phyloP scores from a whole-genome alignment of 129 eudicot species.

The Oenanthe sinensis region DNA sequence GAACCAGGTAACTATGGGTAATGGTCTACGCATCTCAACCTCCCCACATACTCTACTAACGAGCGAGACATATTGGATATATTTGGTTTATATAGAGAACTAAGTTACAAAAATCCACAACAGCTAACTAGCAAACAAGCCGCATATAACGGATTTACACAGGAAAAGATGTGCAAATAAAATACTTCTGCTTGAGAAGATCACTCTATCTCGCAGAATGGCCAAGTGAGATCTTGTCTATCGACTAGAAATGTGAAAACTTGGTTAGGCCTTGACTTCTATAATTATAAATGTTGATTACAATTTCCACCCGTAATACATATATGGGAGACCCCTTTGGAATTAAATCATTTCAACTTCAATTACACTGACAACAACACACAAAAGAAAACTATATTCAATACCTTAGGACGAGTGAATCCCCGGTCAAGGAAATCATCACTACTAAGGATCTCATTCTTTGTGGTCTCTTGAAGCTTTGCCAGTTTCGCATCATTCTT shows the following conservation, averaged over 20 bases:
- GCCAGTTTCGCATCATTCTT: constrained; percentile 67
- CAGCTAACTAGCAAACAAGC: not conserved
- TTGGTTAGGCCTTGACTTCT: not conserved
- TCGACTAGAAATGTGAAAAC: not conserved
- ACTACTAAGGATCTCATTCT: constrained; percentile 27
- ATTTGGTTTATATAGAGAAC: not conserved
- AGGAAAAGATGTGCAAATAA: not conserved
- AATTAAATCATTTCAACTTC: not conserved
- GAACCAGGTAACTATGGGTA: too few species aligned
- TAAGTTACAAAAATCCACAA: not conserved
- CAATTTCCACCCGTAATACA: not conserved
- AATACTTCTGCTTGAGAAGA: not conserved
- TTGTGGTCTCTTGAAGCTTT: constrained; percentile 37
- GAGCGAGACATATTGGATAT: not conserved
- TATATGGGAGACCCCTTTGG: not conserved
- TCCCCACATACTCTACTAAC: not conserved
- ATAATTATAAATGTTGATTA: not conserved
- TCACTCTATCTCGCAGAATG: not conserved
- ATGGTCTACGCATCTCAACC: not conserved
- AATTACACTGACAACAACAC: not conserved
- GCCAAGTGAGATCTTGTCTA: not conserved
- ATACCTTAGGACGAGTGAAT: constrained; percentile 90
- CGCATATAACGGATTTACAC: not conserved
- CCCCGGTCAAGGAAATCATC: constrained; percentile 66
- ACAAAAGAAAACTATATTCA: not conserved